phyloP scores from a whole-genome alignment of 306 rosid genomes.

The Spatholobus suberectus region DNA sequence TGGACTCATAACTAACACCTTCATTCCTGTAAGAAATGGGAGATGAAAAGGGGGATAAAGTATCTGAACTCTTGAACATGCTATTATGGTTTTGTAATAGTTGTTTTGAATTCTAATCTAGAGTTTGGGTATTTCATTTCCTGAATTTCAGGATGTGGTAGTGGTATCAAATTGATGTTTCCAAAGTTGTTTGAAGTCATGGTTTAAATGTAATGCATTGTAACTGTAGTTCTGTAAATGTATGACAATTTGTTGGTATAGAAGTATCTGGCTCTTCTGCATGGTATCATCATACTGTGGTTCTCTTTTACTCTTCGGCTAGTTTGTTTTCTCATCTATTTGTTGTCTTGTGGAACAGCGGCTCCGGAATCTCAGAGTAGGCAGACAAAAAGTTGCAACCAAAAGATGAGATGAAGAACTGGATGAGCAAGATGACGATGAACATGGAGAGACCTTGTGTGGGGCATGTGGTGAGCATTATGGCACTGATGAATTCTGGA shows the following conservation, averaged over 20 bases:
- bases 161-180: not conserved
- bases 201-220: not conserved
- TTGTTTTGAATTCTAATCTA: not conserved
- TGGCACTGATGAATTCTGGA: constrained; percentile 92
- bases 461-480: constrained; percentile 92
- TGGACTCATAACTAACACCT: not conserved
- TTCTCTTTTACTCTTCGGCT: constrained; percentile 12
- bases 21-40: not conserved
- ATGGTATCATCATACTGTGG: constrained; percentile 24
- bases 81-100: not conserved
- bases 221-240: not conserved
- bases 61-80: not conserved
- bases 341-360: constrained; percentile 53
- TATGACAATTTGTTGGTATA: constrained; percentile 6
- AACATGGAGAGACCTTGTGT: constrained; percentile 86
- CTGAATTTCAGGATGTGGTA: constrained; percentile 10
- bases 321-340: constrained; percentile 29
- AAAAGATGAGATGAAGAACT: constrained; percentile 73
- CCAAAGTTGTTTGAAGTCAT: not conserved
- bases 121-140: constrained; percentile 14
- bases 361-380: constrained; percentile 63
- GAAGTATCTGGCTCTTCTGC: not conserved
- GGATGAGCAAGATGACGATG: constrained; percentile 85
- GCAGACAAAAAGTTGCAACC: constrained; percentile 48
- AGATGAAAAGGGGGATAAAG: constrained; percentile 15